Evolutionary conservation across 192 early-diverging fungal genomes (phyloP).

Genomic region (Dispira simplex): DNA sequence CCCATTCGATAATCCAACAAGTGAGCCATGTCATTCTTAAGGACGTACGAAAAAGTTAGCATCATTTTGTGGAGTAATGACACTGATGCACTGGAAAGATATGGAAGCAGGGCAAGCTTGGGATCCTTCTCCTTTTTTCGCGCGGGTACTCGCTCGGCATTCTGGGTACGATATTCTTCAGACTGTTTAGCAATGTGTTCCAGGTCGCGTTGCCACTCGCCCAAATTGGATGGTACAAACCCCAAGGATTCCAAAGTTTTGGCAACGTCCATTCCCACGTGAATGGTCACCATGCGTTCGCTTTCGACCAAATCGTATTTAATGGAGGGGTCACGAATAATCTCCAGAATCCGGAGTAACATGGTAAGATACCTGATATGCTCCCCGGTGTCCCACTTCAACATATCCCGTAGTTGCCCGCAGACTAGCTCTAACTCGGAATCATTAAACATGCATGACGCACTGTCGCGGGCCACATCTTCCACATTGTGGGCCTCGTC

Average conservation of each 20-base stretch:
- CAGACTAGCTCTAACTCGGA: constrained; percentile 17
- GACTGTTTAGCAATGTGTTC: background rate
- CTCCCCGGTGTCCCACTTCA: constrained; percentile 8
- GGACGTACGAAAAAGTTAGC: background rate
- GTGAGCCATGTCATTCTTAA: background rate
- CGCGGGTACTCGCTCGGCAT: background rate
- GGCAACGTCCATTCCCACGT: background rate
- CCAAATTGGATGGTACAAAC: background rate
- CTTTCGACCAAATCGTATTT: background rate
- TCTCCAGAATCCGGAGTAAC: background rate
- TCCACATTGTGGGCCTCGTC: constrained; percentile 57
- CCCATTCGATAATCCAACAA: background rate
- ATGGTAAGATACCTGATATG: background rate
- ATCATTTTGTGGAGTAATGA: background rate
- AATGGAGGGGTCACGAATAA: background rate
- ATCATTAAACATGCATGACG: constrained; percentile 22
- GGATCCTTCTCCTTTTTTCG: background rate
- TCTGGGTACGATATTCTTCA: background rate
- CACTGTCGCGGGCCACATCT: constrained; percentile 26
- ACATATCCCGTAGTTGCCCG: constrained; percentile 21
- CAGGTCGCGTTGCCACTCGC: background rate
- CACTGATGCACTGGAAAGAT: background rate
- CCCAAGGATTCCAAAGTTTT: background rate
- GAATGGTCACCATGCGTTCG: background rate
- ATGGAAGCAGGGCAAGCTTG: background rate